Evolutionary conservation across 2,329 filamentous ascomycete genomes (phyloP).

Genomic region (Nannizziopsis barbatae): DNA sequence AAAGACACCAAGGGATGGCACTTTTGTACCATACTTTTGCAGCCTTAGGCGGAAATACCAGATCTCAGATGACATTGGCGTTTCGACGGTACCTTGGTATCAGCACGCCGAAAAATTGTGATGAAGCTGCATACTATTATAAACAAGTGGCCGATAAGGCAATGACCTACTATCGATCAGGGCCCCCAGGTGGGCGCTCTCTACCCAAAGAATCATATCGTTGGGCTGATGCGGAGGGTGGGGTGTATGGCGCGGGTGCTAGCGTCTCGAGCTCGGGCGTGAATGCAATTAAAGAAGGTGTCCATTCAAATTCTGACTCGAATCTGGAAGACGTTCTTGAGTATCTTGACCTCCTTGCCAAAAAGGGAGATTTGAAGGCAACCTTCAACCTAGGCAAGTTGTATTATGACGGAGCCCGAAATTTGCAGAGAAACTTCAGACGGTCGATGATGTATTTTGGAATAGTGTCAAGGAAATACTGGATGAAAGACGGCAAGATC

Average conservation of each 20-base stretch:
- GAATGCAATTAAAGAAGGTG: conserved; percentile 62
- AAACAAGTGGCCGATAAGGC: conserved; percentile 89
- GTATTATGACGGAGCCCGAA: conserved; percentile 76
- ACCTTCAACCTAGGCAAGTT: conserved; percentile 76
- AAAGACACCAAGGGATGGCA: conserved; percentile 79
- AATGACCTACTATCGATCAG: conserved; percentile 74
- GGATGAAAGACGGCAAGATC: conserved; percentile 65
- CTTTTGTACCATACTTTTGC: conserved; percentile 92
- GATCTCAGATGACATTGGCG: conserved; percentile 86
- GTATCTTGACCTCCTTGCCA: conserved; percentile 79
- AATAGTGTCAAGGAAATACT: conserved; percentile 67
- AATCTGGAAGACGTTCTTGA: conserved; percentile 89
- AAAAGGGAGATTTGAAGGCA: conserved; percentile 79
- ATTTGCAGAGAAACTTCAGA: conserved; percentile 59
- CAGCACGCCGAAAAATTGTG: conserved; percentile 73
- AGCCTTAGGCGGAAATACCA: conserved; percentile 67
- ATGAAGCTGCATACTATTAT: conserved; percentile 76
- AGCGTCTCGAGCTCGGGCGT: conserved; percentile 78
- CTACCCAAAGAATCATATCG: conserved; percentile 70
- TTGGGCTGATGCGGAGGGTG: conserved; percentile 80
- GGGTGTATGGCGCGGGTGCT: conserved; percentile 89
- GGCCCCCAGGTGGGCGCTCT: conserved; percentile 74
- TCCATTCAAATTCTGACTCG: conserved; percentile 70
- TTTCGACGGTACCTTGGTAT: conserved; percentile 79
- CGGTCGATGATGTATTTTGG: conserved; percentile 72